These are phyloP conservation scores for Geotrichum siamense DNA, from an alignment of 1,139 yeast genomes.

Conservation along the genomic window DNA sequence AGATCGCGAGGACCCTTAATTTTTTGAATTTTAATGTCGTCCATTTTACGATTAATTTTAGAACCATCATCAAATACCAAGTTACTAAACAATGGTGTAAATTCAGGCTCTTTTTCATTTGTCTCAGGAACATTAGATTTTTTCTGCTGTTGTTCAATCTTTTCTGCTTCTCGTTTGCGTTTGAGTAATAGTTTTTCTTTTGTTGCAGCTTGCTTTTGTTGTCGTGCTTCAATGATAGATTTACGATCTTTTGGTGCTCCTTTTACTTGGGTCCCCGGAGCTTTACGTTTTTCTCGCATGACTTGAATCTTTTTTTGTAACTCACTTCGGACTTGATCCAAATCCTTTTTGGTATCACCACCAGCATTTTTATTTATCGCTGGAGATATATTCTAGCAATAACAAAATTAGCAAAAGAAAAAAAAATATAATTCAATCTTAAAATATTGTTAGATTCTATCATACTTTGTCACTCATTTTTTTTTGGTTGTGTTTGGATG, in stretches of 20 bases:
- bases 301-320: slow-evolving; percentile 63
- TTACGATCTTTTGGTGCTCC: slow-evolving; percentile 68
- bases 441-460: no score
- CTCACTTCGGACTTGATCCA: slow-evolving; percentile 60
- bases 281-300: slow-evolving; percentile 76
- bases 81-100: slow-evolving; percentile 58
- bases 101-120: slow-evolving; percentile 25
- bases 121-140: slow-evolving; percentile 7
- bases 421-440: no score
- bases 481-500: no score
- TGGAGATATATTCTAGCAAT: no score
- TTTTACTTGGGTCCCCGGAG: slow-evolving; percentile 72
- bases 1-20: slow-evolving; percentile 85
- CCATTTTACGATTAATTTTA: slow-evolving; percentile 69
- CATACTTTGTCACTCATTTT: no score
- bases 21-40: slow-evolving; percentile 50
- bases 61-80: slow-evolving; percentile 80
- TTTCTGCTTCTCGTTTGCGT: slow-evolving; percentile 20
- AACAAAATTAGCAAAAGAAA: no score
- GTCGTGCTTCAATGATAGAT: slow-evolving; percentile 38
- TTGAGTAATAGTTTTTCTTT: slow-evolving; percentile 39
- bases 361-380: not conserved
- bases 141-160: slow-evolving; percentile 6
- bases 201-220: slow-evolving; percentile 37
- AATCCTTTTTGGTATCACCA: slow-evolving; percentile 27